phyloP scores from a whole-genome alignment of 345 rosid genomes.

The Lepidium sativum region DNA sequence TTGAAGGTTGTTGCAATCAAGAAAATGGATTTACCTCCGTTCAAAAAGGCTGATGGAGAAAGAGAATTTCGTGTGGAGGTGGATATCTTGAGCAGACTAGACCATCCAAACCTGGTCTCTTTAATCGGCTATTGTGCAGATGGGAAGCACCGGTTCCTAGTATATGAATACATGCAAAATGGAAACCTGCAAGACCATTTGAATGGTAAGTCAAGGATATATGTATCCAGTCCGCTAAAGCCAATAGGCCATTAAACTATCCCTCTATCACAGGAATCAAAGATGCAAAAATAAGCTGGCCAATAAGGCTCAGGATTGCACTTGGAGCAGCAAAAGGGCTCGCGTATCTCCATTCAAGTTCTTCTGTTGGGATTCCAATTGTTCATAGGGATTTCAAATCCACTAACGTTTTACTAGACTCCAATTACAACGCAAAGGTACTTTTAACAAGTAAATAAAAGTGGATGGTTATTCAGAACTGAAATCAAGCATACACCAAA shows the following conservation, averaged over 20 bases:
- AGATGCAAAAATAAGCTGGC: constrained; percentile 84
- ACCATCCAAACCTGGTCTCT: constrained; percentile 84
- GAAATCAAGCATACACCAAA: constrained; percentile 5
- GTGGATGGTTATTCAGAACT: neutral
- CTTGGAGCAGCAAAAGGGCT: constrained; percentile 90
- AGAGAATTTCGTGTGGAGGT: constrained; percentile 93
- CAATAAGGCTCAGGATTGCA: constrained; percentile 68
- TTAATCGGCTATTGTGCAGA: constrained; percentile 93
- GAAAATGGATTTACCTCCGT: constrained; percentile 90
- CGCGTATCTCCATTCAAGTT: constrained; percentile 89
- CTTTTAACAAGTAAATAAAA: neutral
- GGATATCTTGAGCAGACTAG: constrained; percentile 94
- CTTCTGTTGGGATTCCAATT: constrained; percentile 78
- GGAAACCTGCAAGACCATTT: constrained; percentile 98
- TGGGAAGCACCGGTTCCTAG: constrained; percentile 87
- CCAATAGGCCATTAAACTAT: neutral
- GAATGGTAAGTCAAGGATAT: constrained; percentile 47
- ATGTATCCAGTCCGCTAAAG: neutral
- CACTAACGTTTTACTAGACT: constrained; percentile 71
- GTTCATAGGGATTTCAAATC: constrained; percentile 96
- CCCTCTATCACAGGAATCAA: constrained; percentile 46
- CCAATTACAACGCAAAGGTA: constrained; percentile 81
- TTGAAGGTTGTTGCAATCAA: constrained; percentile 91
- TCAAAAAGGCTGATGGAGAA: constrained; percentile 84
- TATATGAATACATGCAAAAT: constrained; percentile 79